A percentile compares a stretch with the other conserved stretches of the same genome.
Conservation (phyloP, 345 rosid genomes). For the Clarkia xantiana region DNA sequence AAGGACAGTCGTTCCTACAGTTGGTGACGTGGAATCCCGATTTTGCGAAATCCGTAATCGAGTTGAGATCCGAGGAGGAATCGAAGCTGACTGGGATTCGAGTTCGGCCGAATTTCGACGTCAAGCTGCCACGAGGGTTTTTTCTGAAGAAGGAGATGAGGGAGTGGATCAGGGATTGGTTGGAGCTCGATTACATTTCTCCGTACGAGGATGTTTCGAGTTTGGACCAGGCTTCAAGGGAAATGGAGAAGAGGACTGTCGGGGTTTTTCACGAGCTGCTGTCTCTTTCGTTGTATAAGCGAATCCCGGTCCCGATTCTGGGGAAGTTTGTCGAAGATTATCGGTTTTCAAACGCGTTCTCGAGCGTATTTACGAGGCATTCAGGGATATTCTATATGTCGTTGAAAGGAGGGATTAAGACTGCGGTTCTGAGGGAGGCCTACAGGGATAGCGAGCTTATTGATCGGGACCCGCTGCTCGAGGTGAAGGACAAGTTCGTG, state of each 20-base stretch:
- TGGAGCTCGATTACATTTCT: slow-evolving; percentile 67
- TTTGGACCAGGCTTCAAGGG: slow-evolving; percentile 50
- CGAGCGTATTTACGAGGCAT: slow-evolving; percentile 71
- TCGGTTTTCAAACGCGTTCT: slow-evolving; percentile 64
- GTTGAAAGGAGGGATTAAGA: slow-evolving; percentile 68
- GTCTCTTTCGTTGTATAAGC: slow-evolving; percentile 59
- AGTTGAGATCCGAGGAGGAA: slow-evolving; percentile 54
- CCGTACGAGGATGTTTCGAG: slow-evolving; percentile 57
- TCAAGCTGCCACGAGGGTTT: slow-evolving; percentile 55
- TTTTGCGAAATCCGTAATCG: slow-evolving; percentile 44
- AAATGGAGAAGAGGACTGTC: slow-evolving; percentile 86
- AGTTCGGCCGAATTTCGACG: slow-evolving; percentile 49
- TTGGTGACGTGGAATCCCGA: slow-evolving; percentile 55
- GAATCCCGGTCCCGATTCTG: slow-evolving; percentile 72
- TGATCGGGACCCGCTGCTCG: slow-evolving; percentile 54
- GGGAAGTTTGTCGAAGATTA: slow-evolving; percentile 71
- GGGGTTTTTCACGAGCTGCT: slow-evolving; percentile 76
- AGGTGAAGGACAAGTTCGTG: slow-evolving; percentile 58
- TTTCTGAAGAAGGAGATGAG: slow-evolving; percentile 79
- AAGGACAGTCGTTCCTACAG: slow-evolving; percentile 51
- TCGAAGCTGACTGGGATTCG: slow-evolving; percentile 34
- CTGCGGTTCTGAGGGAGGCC: slow-evolving; percentile 71
- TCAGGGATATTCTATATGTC: slow-evolving; percentile 84
- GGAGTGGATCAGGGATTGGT: slow-evolving; percentile 89
- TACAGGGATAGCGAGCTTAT: slow-evolving; percentile 42